Evolutionary conservation across 2,329 filamentous ascomycete genomes (phyloP).

Genomic region (Colletotrichum sp.): DNA sequence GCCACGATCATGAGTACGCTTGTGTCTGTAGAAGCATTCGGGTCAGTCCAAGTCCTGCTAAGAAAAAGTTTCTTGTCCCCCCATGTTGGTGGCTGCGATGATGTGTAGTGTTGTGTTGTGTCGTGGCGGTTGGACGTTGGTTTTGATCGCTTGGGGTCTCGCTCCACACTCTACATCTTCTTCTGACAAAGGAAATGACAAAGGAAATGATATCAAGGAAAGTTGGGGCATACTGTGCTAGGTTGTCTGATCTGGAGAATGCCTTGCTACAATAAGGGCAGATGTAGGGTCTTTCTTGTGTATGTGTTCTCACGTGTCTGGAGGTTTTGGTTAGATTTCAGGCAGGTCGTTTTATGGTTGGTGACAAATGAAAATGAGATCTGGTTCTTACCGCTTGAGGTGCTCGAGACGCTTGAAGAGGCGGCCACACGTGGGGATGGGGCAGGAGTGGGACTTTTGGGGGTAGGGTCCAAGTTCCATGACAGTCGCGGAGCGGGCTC

Average conservation of each 20-base stretch:
- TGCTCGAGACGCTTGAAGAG: constrained; percentile 99
- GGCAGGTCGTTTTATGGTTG: constrained; percentile 37
- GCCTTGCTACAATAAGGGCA: constrained; percentile 99
- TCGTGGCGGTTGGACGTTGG: constrained; percentile 33
- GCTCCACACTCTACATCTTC: constrained; percentile 40
- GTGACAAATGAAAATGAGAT: constrained; percentile 43
- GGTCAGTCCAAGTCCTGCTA: constrained; percentile 38
- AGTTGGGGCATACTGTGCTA: constrained; percentile 81
- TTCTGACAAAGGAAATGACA: constrained; percentile 37
- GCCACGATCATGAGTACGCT: constrained; percentile 72
- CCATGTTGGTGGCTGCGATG: constrained; percentile 29
- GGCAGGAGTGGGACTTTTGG: constrained; percentile 97
- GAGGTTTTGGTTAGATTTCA: constrained; percentile 53
- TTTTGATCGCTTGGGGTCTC: constrained; percentile 30
- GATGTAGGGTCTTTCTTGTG: constrained; percentile 97
- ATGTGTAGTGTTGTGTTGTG: constrained; percentile 36
- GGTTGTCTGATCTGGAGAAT: constrained; percentile 97
- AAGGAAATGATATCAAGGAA: constrained; percentile 40
- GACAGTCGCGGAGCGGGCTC: constrained; percentile 92
- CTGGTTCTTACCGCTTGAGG: constrained; percentile 86
- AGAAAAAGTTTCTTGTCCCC: neutral
- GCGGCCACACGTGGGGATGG: constrained; percentile 96
- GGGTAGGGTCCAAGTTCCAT: constrained; percentile 97
- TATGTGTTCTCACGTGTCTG: constrained; percentile 99
- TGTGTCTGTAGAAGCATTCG: constrained; percentile 73